Conservation (phyloP, 2,329 filamentous ascomycete genomes). For the Xylaria sp. region DNA sequence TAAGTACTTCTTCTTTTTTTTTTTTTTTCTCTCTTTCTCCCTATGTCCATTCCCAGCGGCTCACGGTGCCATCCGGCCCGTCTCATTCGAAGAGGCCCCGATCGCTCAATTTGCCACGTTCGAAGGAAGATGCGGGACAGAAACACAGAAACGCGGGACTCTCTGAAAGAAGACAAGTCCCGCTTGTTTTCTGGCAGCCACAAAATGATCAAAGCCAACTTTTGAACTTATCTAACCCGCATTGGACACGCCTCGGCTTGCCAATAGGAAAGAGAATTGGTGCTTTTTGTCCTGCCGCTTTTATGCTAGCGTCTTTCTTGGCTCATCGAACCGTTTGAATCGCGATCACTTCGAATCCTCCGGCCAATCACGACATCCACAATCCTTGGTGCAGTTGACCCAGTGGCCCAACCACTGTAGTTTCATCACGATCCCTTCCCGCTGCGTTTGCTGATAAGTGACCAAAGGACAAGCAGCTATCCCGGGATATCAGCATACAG, state of each 20-base stretch:
- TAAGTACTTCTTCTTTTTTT: not conserved
- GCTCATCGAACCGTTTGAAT: slow-evolving; percentile 28
- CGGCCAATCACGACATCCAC: slow-evolving; percentile 7
- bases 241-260: slow-evolving; percentile 9
- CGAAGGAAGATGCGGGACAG: slow-evolving; percentile 16
- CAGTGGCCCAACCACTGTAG: not conserved
- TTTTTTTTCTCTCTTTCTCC: slow-evolving; percentile 15
- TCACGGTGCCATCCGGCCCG: slow-evolving; percentile 19
- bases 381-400: slow-evolving; percentile 17
- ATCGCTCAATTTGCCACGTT: slow-evolving; percentile 31
- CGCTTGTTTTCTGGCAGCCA: slow-evolving; percentile 11
- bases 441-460: slow-evolving; percentile 10
- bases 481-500: not conserved
- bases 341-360: slow-evolving; percentile 22
- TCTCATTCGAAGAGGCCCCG: slow-evolving; percentile 14
- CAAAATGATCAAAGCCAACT: slow-evolving; percentile 4
- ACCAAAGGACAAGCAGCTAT: not conserved
- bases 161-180: slow-evolving; percentile 27
- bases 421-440: slow-evolving; percentile 30
- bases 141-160: slow-evolving; percentile 21
- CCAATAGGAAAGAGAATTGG: slow-evolving; percentile 25
- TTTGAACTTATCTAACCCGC: slow-evolving; percentile 17
- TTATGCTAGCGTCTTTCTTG: slow-evolving; percentile 30
- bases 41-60: too few species aligned
- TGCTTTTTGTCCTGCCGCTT: slow-evolving; percentile 33